Percentiles rank a stretch among this genome's conserved stretches.
phyloP scores from a whole-genome alignment of 768 basidiomycete genomes.

The Tubosaeta sp. region DNA sequence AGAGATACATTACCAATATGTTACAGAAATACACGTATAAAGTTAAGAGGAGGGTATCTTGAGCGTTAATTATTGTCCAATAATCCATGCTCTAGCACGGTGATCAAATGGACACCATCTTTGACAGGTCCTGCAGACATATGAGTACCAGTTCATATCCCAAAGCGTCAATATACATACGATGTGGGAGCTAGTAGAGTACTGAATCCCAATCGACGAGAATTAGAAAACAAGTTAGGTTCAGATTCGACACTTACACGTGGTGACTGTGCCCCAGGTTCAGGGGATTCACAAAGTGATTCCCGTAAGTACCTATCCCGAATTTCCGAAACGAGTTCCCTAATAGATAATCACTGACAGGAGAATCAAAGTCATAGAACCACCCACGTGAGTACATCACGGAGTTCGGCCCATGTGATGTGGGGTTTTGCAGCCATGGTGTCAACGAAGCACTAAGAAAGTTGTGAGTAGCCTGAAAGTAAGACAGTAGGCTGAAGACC shows the following conservation, averaged over 20 bases:
- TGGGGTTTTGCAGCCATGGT: conserved; percentile 4
- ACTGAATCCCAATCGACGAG: conserved; percentile 6
- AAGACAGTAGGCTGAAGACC: not conserved
- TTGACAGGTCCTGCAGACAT: conserved; percentile 12
- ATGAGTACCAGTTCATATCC: not conserved
- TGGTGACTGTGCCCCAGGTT: conserved; percentile 13
- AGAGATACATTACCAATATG: too few species aligned
- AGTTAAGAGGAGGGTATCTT: not conserved
- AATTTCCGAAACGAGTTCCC: conserved; percentile 15
- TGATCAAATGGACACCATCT: conserved; percentile 6
- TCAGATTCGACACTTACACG: conserved; percentile 14
- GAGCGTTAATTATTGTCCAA: conserved; percentile 1
- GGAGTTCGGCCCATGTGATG: conserved; percentile 21
- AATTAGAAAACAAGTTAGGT: too few species aligned
- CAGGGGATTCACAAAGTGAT: not conserved
- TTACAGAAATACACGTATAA: too few species aligned
- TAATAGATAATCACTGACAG: not conserved
- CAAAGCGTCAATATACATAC: conserved; percentile 2
- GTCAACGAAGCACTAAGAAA: conserved; percentile 18
- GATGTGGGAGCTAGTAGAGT: conserved; percentile 5
- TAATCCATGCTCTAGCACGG: not conserved
- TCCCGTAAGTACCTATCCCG: not conserved
- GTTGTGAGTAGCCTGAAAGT: not conserved
- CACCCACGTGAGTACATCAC: conserved; percentile 13
- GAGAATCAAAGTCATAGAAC: not conserved